Percentiles rank a stretch among this genome's conserved stretches.
Evolutionary conservation across 352 stramenopile species (phyloP).

Genomic region (Pythium rishiriense): DNA sequence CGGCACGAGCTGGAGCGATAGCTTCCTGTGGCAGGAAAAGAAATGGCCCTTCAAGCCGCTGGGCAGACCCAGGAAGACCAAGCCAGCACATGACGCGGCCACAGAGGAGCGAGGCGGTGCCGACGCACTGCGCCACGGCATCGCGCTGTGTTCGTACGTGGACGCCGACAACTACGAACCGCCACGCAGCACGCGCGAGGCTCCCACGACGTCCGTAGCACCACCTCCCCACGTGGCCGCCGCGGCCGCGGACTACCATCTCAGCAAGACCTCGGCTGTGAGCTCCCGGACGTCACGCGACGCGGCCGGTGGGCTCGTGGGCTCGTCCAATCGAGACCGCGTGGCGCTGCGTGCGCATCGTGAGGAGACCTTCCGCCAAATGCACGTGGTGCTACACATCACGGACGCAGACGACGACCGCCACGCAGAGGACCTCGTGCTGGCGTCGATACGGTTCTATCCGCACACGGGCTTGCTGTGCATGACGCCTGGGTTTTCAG

Average conservation of each 20-base stretch:
- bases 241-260: slow-evolving; percentile 9
- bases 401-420: slow-evolving; percentile 4
- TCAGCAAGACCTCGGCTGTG: background rate
- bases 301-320: background rate
- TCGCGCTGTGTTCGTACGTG: slow-evolving; percentile 39
- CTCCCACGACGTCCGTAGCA: background rate
- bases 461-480: slow-evolving; percentile 51
- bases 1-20: slow-evolving; percentile 39
- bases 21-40: slow-evolving; percentile 60
- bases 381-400: slow-evolving; percentile 59
- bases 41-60: background rate
- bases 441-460: slow-evolving; percentile 58
- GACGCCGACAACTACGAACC: slow-evolving; percentile 56
- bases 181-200: background rate
- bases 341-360: slow-evolving; percentile 43
- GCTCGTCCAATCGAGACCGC: slow-evolving; percentile 24
- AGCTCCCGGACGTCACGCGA: background rate
- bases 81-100: background rate
- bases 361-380: slow-evolving; percentile 55
- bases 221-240: background rate
- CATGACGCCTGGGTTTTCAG: slow-evolving; percentile 57
- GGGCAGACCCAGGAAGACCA: background rate
- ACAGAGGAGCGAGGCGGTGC: background rate
- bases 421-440: slow-evolving; percentile 31
- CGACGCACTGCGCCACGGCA: slow-evolving; percentile 1